A percentile compares a stretch with the other conserved stretches of the same genome.
These are phyloP conservation scores for Domatiomyces catenatus DNA, from an alignment of 2,329 filamentous ascomycete species.

Conservation along the genomic window DNA sequence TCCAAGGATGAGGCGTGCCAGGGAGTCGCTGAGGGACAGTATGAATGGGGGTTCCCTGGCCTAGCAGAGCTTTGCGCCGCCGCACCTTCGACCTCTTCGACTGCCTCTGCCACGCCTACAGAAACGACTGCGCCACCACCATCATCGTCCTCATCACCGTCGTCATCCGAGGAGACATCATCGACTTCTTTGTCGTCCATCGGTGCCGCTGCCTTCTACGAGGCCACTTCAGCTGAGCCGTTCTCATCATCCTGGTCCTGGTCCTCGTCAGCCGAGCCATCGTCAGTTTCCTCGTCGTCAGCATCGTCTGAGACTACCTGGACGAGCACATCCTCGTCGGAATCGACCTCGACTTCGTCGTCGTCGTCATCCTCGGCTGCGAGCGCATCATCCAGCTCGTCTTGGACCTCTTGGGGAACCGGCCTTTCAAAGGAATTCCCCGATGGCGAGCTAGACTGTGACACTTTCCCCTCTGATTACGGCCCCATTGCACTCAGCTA, in stretches of 20 bases:
- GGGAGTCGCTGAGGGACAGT: conserved; percentile 54
- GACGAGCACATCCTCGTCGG: conserved; percentile 9
- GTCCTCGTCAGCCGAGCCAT: conserved; percentile 8
- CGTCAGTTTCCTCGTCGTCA: conserved; percentile 13
- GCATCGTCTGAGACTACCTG: conserved; percentile 1
- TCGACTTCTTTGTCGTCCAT: conserved; percentile 24
- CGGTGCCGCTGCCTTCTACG: conserved; percentile 34
- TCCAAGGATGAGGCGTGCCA: conserved; percentile 49
- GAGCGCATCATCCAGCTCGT: conserved; percentile 14
- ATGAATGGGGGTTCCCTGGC: conserved; percentile 49
- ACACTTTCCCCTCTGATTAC: conserved; percentile 61
- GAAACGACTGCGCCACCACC: conserved; percentile 8
- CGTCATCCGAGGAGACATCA: conserved; percentile 21
- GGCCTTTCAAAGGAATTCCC: conserved; percentile 59
- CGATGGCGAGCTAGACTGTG: conserved; percentile 56
- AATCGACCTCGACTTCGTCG: conserved; percentile 18
- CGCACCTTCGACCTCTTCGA: conserved; percentile 13
- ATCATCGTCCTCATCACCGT: conserved; percentile 13
- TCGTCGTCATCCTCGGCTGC: conserved; percentile 14
- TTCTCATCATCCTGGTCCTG: no score
- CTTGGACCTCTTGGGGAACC: conserved; percentile 16
- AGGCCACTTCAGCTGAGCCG: conserved; percentile 24
- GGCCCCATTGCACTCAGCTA: conserved; percentile 59
- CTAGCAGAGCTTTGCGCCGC: conserved; percentile 36
- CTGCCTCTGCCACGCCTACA: conserved; percentile 18